Evolutionary conservation across 2,329 filamentous ascomycete species (phyloP), one percentile per base, ranked within the genome.

Genomic region (Talaromyces sp.): DNA sequence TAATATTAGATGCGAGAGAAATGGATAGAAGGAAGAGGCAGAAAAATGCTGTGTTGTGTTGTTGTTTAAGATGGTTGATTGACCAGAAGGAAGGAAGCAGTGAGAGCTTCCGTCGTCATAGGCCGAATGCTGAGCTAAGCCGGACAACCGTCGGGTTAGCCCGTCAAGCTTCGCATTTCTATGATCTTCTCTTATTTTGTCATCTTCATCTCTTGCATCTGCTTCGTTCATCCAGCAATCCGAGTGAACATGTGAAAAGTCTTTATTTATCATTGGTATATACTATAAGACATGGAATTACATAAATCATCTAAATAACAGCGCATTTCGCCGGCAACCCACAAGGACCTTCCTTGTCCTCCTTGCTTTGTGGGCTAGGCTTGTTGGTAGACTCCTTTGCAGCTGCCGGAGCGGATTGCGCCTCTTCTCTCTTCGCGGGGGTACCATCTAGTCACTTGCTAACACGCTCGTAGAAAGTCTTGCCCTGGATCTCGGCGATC

Each of bases 391-490:
- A 19, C 46, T 54, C 50, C 36, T 50, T 50, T 21, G 28, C 40
- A 63, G 70, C 63, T 56, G 67, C 66, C 53, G 64, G 59, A 53
- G 66, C 65, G 60, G 65, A 64, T 58, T 60, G 63, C 28, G 65
- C 60, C 17, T 40, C 36, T 19, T 5, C 45, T 51, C 65, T 63
- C 60, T 62, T 63, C 53, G 62, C 65, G 48, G 67, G 66, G 59
- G 80, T 75, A 61, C 79, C 87, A 88, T 89, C 82, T 78, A 94
- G 88, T 96, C 89, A 96, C 83, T 91, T 93, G 70, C 83, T 75
- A 56, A 96, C 83, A 60, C 83, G 79, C 75, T 88, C 77, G 77
- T 89, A 96, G 80, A 97, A 99, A 56, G 78, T 71, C 81, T 91
- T 86, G 75, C 94, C 94, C 80, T 99, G 94, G 66, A 83, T 82